These are phyloP conservation scores for button mushroom (Agaricus bisporus) DNA, from an alignment of 768 basidiomycete genomes.

Conservation along the genomic window DNA sequence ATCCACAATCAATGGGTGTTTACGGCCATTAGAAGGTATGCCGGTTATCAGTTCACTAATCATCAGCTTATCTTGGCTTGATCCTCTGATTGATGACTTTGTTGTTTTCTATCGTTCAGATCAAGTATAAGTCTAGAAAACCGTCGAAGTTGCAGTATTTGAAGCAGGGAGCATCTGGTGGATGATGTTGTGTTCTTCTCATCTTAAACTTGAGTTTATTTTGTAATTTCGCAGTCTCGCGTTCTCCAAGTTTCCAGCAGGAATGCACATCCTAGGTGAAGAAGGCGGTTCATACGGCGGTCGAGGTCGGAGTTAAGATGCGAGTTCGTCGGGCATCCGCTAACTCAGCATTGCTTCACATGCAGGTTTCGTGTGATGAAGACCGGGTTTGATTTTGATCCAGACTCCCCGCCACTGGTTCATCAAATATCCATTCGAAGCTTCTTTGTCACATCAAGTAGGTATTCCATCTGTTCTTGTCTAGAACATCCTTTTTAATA, in stretches of 20 bases:
- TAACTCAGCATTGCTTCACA: not conserved
- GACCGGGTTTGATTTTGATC: not conserved
- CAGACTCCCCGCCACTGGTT: too few species aligned
- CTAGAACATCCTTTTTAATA: not conserved
- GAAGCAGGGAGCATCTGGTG: not conserved
- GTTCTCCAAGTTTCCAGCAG: not conserved
- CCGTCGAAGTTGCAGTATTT: too few species aligned
- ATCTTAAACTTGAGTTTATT: not conserved
- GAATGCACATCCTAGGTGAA: not conserved
- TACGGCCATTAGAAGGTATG: not conserved
- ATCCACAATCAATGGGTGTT: not conserved
- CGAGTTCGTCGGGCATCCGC: not conserved
- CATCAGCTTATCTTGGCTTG: not conserved
- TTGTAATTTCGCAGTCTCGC: not conserved
- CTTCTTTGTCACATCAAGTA: too few species aligned
- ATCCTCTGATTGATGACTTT: not conserved
- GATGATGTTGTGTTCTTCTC: too few species aligned
- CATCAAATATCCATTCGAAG: too few species aligned
- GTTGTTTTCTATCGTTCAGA: not conserved
- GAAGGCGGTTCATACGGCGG: too few species aligned
- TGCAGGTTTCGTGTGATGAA: not conserved
- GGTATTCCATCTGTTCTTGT: not conserved
- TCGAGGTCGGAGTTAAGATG: not conserved
- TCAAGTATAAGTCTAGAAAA: too few species aligned
- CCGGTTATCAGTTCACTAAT: not conserved